Evolutionary conservation across 768 basidiomycete genomes (phyloP), one percentile per base, ranked within the genome.

Genomic region (Candolleomyces efflorescens): DNA sequence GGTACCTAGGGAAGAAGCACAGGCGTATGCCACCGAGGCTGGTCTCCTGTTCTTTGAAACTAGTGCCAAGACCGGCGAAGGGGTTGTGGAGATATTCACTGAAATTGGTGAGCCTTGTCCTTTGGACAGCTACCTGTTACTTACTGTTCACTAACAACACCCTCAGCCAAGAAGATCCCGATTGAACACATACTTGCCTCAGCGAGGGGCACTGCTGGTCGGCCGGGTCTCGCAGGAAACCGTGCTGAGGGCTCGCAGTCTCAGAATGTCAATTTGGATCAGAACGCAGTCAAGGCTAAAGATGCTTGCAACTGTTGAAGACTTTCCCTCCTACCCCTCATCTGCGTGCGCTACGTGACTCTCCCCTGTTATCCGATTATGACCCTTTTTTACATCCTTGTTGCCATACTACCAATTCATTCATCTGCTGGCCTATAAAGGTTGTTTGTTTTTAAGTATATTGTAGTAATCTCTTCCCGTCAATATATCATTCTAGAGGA

Each of bases 11-110:
- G 96, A 97, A 66, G 97, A 98, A 75, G 97, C 96, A 1, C 89
- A 92, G 68, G 94, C 94, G 7, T 99, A 98, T 69, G 97, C 97
- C 12, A 84, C 90, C 55, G 97, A 98, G 73, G 87, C 90, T n/a
- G 90, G 92, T 1, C 71, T 98, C 44, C 75, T 99, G 43, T 98
- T 98, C 81, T 97, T 96, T 64, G 97, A 99, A 79, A 97, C 95
- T 38, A 92, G 89, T 66, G 97, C 97, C 23, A 99, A 98, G 84
- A 93, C 92, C 4, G 94, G 95, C 17, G 90, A 95, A 66, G 94
- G 94, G 39, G 84, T 98, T 55, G 90, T 94, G 23, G 97, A 98
- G 67, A 85, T 98, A 27, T 99, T 99, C 72, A 98, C 95, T 11
- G 95, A 98, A 74, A 98, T 99, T 67, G 96, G 95, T 98, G 46